Evolutionary conservation across 352 stramenopile genomes (phyloP), one percentile per base, ranked within the genome.

Genomic region (Globisporangium cylindrosporum): DNA sequence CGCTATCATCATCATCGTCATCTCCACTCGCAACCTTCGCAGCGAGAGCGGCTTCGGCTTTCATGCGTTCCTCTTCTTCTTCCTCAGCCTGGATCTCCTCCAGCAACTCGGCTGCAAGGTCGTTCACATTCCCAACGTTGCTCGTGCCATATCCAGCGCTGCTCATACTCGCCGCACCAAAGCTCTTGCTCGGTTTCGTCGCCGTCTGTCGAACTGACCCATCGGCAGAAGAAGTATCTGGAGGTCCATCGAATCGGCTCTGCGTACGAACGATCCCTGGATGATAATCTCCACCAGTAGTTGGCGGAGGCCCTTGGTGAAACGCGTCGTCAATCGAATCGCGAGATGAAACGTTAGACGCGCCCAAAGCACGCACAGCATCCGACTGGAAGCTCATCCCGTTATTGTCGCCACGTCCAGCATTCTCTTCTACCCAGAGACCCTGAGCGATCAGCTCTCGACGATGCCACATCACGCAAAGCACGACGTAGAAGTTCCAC

Each of bases 401-500:
- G 24, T 59, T 73, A 38, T 75, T 51, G 6, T 22, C 71, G 8
- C 57, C 56, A 4, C 79, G 66, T 22, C 49, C 71, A 56, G 29
- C 48, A 12, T 68, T 63, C 18, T 66, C 65, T 64, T 90, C 84
- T 0, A 81, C 69, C 87, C 86, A 94, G 4, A 96, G 85, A 7
- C 89, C 89, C 69, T 89, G 84, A 24, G 88, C 72, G 22, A 88
- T 88, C 29, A 95, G 83, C 59, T 96, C 89, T 56, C 81, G 76
- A 34, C 88, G 80, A 61, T 96, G 87, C 84, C 86, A 96, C 59
- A 95, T 66, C 6, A 96, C 72, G 25, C 80, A 84, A 5, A 94
- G 60, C 59, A 94, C 78, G 7, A 95, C 78, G 65, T 92, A 91
- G 49, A 96, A 94, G 60, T 94, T 74, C 89, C 89, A 96, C 67